Evolutionary conservation across 2,329 filamentous ascomycete species (phyloP), one percentile per base, ranked within the genome.

Genomic region (Ambrosiella cleistominuta): DNA sequence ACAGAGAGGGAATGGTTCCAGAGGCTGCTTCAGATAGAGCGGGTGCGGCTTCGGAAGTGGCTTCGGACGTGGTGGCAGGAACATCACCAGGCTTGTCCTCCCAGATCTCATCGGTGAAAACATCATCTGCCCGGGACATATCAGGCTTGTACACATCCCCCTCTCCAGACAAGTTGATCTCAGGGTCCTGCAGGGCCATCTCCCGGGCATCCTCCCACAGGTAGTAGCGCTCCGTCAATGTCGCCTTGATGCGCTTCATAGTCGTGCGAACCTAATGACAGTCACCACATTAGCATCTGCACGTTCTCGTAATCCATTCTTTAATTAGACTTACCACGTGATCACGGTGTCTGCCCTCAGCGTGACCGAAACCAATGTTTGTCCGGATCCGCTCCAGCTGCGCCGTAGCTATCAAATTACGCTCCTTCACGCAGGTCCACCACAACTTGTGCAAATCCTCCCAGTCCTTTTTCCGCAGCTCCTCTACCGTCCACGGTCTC

Each of bases 391-490:
- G 77, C 73, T 95, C 88, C 59, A 76, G 70, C 57, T 76, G 75
- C 64, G 85, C 82, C 37, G 94, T 97, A n/a, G 81, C 77, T 64
- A 97, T 80, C 64, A 87, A 80, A 71, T 98, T 98, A 65, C 86
- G 77, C 73, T 98, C 93, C 72, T 87, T 89, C 61, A 85, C 79
- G 68, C 93, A 97, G 58, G 89, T 80, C 88, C 90, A 98, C 89
- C 91, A 98, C 66, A 98, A 76, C 62, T 77, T 75, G 70, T 97
- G 90, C 65, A 98, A 72, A 69, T 97, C 90, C 62, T 95, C 88
- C 87, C 89, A 98, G 62, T 85, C 88, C 73, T 96, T 96, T 62
- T 79, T 76, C 62, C 90, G 80, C 66, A 98, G 75, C 73, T 98
- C 93, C 71, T 88, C 80, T 7, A 86, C 82, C 9, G 78, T 82